Percentiles rank a stretch among this genome's conserved stretches.
phyloP scores from a whole-genome alignment of 2,329 filamentous ascomycete species.

The Fusarium tricinctum region DNA sequence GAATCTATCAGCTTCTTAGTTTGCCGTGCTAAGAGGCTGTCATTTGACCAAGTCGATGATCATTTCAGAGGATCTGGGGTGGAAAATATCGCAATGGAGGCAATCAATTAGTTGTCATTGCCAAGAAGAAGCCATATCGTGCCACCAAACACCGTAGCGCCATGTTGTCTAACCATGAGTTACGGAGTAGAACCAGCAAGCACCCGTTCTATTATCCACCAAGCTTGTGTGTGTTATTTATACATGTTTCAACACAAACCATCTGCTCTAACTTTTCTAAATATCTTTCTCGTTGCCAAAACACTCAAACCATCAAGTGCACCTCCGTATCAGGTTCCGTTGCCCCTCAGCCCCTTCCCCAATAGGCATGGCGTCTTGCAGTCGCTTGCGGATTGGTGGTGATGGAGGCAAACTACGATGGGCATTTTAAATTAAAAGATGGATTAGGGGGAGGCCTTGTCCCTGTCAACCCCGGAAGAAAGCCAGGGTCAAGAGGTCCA shows the following conservation, averaged over 20 bases:
- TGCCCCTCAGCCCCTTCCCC: constrained; percentile 23
- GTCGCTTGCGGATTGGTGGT: constrained; percentile 24
- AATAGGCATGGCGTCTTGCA: constrained; percentile 33
- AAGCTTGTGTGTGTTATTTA: constrained; percentile 9
- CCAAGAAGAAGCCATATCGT: constrained; percentile 5
- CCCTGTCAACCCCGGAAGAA: constrained; percentile 12
- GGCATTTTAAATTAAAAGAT: constrained; percentile 43
- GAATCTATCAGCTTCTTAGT: constrained; percentile 25
- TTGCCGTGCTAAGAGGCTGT: constrained; percentile 13
- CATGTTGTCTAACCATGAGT: background rate
- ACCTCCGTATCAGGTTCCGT: constrained; percentile 7
- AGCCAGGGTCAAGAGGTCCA: constrained; percentile 1
- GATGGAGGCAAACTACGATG: constrained; percentile 37
- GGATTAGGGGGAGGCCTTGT: constrained; percentile 27
- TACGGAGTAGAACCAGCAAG: background rate
- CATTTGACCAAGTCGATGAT: constrained; percentile 35
- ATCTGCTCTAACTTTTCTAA: constrained; percentile 11
- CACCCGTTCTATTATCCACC: background rate
- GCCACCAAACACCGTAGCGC: constrained; percentile 3
- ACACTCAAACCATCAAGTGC: constrained; percentile 5
- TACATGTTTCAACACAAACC: constrained; percentile 23
- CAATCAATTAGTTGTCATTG: background rate
- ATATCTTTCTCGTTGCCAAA: constrained; percentile 21
- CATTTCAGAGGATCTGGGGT: constrained; percentile 11
- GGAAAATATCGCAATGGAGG: constrained; percentile 17